Evolutionary conservation across 805 yeast species (phyloP).

Genomic region (Ogataea neopini): DNA sequence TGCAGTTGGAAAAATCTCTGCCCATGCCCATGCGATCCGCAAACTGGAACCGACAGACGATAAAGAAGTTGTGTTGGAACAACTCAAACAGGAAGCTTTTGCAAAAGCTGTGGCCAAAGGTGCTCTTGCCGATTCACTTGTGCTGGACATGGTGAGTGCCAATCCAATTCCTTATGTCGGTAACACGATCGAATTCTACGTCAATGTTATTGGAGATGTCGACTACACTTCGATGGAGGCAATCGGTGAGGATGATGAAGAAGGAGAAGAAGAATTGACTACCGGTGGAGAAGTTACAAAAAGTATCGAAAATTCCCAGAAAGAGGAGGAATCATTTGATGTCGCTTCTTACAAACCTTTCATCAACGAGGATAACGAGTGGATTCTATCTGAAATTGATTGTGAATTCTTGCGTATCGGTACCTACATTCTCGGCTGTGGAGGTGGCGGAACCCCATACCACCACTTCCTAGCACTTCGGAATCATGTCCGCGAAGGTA

Average conservation of each 20-base stretch:
- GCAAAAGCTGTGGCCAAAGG: conserved; percentile 27
- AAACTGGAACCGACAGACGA: conserved; percentile 17
- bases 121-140: conserved; percentile 27
- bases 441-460: conserved; percentile 53
- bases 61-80: conserved; percentile 21
- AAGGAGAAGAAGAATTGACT: background rate
- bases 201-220: conserved; percentile 46
- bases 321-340: conserved; percentile 21
- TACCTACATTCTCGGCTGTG: conserved; percentile 47
- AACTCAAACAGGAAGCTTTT: conserved; percentile 20
- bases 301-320: conserved; percentile 3
- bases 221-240: conserved; percentile 33
- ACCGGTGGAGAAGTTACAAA: conserved; percentile 13
- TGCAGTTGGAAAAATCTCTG: conserved; percentile 45
- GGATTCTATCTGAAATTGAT: conserved; percentile 44
- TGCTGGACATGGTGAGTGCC: conserved; percentile 24
- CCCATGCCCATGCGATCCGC: conserved; percentile 22
- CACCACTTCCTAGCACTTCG: conserved; percentile 38
- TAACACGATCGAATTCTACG: conserved; percentile 35
- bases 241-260: background rate
- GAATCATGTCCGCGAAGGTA: conserved; percentile 37
- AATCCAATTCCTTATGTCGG: conserved; percentile 37
- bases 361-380: conserved; percentile 32
- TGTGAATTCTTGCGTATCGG: conserved; percentile 45
- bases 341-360: conserved; percentile 35